phyloP scores from a whole-genome alignment of 2,329 filamentous ascomycete species.

The Colletotrichum siamense region DNA sequence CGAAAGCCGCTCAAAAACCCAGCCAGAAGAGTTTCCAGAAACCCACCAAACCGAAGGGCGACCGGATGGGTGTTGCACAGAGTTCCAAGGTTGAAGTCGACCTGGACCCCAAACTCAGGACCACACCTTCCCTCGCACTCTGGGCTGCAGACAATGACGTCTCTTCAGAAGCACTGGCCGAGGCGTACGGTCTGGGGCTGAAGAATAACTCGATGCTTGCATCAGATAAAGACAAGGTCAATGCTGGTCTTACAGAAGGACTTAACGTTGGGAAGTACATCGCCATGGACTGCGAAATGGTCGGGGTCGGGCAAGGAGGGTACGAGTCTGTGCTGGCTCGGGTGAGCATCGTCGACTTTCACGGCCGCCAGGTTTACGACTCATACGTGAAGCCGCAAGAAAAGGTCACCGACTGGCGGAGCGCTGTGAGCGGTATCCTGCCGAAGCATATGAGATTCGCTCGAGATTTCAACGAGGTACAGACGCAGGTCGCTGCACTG shows the following conservation, averaged over 20 bases:
- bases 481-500: constrained; percentile 71
- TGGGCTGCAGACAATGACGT: constrained; percentile 68
- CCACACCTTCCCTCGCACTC: constrained; percentile 60
- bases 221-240: constrained; percentile 57
- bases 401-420: constrained; percentile 88
- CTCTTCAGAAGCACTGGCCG: constrained; percentile 63
- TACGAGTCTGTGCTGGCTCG: constrained; percentile 81
- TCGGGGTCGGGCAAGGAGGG: constrained; percentile 77
- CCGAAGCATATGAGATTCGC: constrained; percentile 74
- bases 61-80: constrained; percentile 61
- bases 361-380: constrained; percentile 92
- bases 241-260: constrained; percentile 66
- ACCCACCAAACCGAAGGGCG: constrained; percentile 30
- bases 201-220: constrained; percentile 55
- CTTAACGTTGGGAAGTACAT: constrained; percentile 87
- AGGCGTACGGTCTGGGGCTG: constrained; percentile 64
- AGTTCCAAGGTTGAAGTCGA: constrained; percentile 50
- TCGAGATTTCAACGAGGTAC: constrained; percentile 77
- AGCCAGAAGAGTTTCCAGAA: constrained; percentile 21
- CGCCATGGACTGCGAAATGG: constrained; percentile 97
- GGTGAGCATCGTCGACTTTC: constrained; percentile 91
- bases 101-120: constrained; percentile 33
- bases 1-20: constrained; percentile 15
- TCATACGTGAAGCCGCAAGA: constrained; percentile 84
- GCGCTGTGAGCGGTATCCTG: constrained; percentile 81